Base-by-base conservation (phyloP, 163 green algal species). In the Coccomyxa subellipsoidea region DNA sequence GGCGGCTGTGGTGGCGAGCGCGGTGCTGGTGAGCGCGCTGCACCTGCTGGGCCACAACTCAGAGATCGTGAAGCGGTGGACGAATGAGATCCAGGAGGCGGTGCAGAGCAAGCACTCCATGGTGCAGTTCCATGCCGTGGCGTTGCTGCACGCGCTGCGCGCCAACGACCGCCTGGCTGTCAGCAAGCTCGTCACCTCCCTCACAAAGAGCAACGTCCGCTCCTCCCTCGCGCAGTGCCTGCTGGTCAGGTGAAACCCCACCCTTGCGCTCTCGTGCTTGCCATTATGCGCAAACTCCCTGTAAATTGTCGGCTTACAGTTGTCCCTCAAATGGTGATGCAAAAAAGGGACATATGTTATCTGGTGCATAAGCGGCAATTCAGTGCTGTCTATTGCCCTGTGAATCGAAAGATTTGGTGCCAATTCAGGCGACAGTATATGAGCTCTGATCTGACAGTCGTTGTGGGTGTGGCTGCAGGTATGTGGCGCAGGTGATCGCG, bases 1-100 rank as follows among this genome's bases (percentile, higher is more conserved):
- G 88, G 88, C 83, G 15, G 80, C 93, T 38, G 91, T 97, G 15
- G 97, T 99, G n/a, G 92, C 97, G n/a, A 92, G 84, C 29, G 94
- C 95, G 25, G 96, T 96, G 39, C 92, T 99, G 39, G 92, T 97
- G 40, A 93, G 88, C 40, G 96, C 92, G 9, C 78, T 95, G 71
- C 94, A 99, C 78, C 92, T 98, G 40, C 86, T 99, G 32, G 81
- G 83, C 15, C 90, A 90, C 71, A 98, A 96, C 82, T 81, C 84
- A 0, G 97, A 99, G 76, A 96, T 99, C 72, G 94, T 99, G 32
- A 97, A 97, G 89, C 91, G 97, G 35, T 99, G 96, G 96, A 93
- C 93, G 38, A 96, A 94, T 69, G 97, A 99, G 90, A 92, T 99
- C 38, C 93, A 97, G 88, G 97, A 99, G 85, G 97, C 95, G 12